Evolutionary conservation across 768 basidiomycete genomes (phyloP).

Genomic region (Pulveroboletus frians): DNA sequence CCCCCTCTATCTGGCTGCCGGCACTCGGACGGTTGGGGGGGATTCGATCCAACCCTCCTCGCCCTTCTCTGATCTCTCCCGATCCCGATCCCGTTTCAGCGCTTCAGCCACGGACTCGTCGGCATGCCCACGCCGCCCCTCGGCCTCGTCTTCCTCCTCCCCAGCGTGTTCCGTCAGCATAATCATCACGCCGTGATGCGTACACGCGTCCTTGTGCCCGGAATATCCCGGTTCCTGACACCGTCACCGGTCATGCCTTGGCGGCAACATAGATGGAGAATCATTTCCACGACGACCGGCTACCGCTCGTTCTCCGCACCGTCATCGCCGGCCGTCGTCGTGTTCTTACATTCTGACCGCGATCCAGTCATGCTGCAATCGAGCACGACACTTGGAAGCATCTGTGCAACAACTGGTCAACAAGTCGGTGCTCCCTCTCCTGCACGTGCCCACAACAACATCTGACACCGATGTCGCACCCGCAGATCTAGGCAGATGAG

Average conservation of each 20-base stretch:
- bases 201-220: background rate
- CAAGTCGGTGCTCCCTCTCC: background rate
- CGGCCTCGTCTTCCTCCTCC: background rate
- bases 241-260: slow-evolving; percentile 4
- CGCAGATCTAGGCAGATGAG: background rate
- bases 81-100: no score
- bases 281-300: slow-evolving; percentile 19
- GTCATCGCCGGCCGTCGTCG: background rate
- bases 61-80: background rate
- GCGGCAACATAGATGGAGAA: background rate
- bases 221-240: slow-evolving; percentile 15
- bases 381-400: background rate
- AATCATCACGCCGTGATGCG: slow-evolving; percentile 2
- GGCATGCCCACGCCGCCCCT: background rate
- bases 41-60: background rate
- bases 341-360: background rate
- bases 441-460: background rate
- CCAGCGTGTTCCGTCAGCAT: background rate
- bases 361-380: background rate
- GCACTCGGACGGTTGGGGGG: no score
- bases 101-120: no score
- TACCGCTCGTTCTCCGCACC: background rate
- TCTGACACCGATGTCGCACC: background rate
- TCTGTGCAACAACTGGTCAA: background rate
- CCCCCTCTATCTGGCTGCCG: background rate